A percentile compares a stretch with the other conserved stretches of the same genome.
These are phyloP conservation scores for Corylus avellana DNA, from an alignment of 306 rosid genomes.

Conservation along the genomic window DNA sequence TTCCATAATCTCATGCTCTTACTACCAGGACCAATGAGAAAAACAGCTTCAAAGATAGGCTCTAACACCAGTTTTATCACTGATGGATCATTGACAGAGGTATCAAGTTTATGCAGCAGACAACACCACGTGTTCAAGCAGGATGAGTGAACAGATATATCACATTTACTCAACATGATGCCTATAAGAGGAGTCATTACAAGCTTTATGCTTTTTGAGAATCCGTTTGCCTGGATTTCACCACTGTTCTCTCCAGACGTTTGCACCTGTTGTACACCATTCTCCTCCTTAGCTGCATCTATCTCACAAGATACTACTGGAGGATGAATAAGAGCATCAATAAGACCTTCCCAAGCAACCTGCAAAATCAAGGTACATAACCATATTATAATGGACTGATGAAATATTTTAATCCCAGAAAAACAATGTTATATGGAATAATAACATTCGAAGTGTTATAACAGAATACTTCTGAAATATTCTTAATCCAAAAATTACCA, in stretches of 20 bases:
- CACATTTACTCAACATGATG: conserved; percentile 64
- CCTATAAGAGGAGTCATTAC: conserved; percentile 85
- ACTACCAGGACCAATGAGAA: conserved; percentile 59
- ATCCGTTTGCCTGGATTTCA: conserved; percentile 46
- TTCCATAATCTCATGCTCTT: conserved; percentile 63
- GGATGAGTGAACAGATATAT: conserved; percentile 61
- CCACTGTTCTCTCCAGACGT: conserved; percentile 19
- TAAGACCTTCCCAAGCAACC: conserved; percentile 93
- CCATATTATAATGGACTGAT: not conserved
- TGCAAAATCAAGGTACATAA: conserved; percentile 22
- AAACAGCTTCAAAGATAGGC: conserved; percentile 67
- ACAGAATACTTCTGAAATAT: not conserved
- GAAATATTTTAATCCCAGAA: not conserved
- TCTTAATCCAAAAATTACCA: not conserved
- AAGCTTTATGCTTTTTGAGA: conserved; percentile 66
- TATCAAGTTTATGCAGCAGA: conserved; percentile 74
- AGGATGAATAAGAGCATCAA: conserved; percentile 69
- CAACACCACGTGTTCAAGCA: conserved; percentile 83
- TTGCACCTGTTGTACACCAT: conserved; percentile 27
- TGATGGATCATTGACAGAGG: conserved; percentile 50
- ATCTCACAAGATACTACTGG: conserved; percentile 33
- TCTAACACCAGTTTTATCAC: conserved; percentile 50
- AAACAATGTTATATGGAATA: not conserved
- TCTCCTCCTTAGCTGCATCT: conserved; percentile 33
- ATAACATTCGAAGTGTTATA: not conserved